Base-by-base conservation (phyloP, 176 grass and related monocot genomes). In the Phoenix dactylifera region DNA sequence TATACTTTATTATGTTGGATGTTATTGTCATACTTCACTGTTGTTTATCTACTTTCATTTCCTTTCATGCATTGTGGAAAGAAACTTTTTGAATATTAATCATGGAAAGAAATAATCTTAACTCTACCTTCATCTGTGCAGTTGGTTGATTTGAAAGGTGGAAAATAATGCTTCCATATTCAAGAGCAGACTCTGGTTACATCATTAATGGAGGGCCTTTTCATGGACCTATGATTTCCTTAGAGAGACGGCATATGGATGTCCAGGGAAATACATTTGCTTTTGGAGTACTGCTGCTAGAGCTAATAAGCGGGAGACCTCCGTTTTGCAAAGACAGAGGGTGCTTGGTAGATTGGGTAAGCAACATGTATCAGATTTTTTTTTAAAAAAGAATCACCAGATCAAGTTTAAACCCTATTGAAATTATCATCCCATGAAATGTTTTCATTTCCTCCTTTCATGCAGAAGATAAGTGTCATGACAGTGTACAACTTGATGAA, bases 101-200 rank as follows among this genome's bases (percentile, higher is more conserved):
- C 35, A 44, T 14, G 10, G 35, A 44, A 44, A 44, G 35, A 44
- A 44, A 44, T 44, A 44, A 44, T 44, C 35, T 44, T 12, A 44
- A 44, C 10, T 9, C 35, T 44, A 44, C 35, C 35, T 44, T 44
- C 35, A 44, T 44, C 35, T 44, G 35, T 84, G 44, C 73, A 98
- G 93, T 69, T 98, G n/a, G 93, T 98, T 39, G 93, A 98, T 71
- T 98, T 50, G 88, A 98, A 49, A 87, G 87, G 64, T 98, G 87
- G 84, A 98, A 92, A 68, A 69, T 83, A 76, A 62, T 92, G 52
- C 83, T 88, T 59, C 74, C 79, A 3, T 79, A 63, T 52, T 73
- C 77, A 10, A 82, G 83, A 50, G 83, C 88, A 24, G 64, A 72
- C 26, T 22, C 20, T 0, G 15, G 65, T 10, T 76, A 76, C 29